These are phyloP conservation scores for Chalaropsis ovoidea DNA, from an alignment of 2,329 filamentous ascomycete species.

Conservation along the genomic window DNA sequence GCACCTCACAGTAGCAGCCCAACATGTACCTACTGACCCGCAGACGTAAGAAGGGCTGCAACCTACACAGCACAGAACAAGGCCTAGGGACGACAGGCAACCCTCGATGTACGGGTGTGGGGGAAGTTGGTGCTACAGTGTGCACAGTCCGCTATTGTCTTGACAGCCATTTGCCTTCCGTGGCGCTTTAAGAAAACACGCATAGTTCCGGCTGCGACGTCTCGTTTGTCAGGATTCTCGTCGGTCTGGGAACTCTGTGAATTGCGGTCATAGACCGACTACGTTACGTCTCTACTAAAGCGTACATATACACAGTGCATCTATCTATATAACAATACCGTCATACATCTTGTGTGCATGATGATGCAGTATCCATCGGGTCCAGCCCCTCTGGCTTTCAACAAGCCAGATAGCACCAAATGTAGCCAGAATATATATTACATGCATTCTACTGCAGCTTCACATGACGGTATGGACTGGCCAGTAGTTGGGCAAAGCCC, in stretches of 20 bases:
- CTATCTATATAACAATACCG: no score
- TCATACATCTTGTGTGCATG: background rate
- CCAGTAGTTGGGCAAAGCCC: no score
- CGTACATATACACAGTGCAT: background rate
- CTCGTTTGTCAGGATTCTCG: background rate
- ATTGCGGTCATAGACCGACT: background rate
- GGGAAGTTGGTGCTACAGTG: background rate
- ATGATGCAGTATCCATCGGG: background rate
- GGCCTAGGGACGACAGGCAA: background rate
- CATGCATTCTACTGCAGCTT: background rate
- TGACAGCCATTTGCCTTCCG: background rate
- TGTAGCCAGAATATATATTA: background rate
- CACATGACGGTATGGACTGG: background rate
- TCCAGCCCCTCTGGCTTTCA: background rate
- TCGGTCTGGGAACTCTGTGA: background rate
- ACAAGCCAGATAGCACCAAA: conserved; percentile 4
- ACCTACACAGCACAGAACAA: background rate
- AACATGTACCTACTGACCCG: background rate
- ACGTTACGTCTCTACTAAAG: background rate
- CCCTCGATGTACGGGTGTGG: background rate
- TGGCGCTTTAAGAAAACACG: background rate
- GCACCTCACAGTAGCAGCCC: background rate
- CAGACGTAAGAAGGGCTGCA: no score
- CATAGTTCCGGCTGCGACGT: background rate
- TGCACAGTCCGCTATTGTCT: background rate